phyloP scores from a whole-genome alignment of 345 rosid genomes.

The Aquilaria malaccensis region DNA sequence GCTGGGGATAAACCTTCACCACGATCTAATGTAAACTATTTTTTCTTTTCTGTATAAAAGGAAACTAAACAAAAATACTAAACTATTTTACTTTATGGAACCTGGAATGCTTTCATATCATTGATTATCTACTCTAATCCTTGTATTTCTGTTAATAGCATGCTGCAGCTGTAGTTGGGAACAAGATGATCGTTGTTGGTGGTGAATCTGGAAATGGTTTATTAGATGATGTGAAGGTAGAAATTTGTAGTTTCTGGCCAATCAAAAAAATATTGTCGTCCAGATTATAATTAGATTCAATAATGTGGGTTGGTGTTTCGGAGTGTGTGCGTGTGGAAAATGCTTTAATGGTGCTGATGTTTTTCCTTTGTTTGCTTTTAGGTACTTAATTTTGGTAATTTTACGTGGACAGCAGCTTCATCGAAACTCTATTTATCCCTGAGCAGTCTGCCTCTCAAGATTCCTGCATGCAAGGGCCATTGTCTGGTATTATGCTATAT shows the following conservation, averaged over 20 bases:
- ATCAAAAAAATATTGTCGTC: too few relatives aligned
- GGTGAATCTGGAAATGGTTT: slow-evolving; percentile 84
- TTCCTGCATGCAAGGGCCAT: slow-evolving; percentile 97
- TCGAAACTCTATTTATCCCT: slow-evolving; percentile 93
- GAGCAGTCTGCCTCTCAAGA: slow-evolving; percentile 85
- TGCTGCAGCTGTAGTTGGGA: slow-evolving; percentile 82
- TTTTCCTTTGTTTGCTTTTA: slow-evolving; percentile 12
- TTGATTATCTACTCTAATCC: not conserved
- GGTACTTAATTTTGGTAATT: slow-evolving; percentile 81
- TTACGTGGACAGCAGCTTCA: slow-evolving; percentile 74
- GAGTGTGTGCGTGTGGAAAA: not conserved
- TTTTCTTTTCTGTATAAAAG: not conserved
- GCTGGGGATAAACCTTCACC: slow-evolving; percentile 77
- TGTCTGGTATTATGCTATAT: slow-evolving; percentile 52
- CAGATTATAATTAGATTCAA: too few relatives aligned
- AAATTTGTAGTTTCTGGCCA: slow-evolving; percentile 1
- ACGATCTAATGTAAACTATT: slow-evolving; percentile 58
- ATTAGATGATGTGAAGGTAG: slow-evolving; percentile 95
- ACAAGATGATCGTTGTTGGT: slow-evolving; percentile 94
- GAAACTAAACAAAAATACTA: too few relatives aligned
- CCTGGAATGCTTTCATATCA: too few relatives aligned
- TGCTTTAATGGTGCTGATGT: not conserved
- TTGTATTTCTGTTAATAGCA: slow-evolving; percentile 42
- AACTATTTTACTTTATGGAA: too few relatives aligned
- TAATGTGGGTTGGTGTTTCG: not conserved